phyloP scores from a whole-genome alignment of 805 yeast genomes.

The Huiozyma naganishii region DNA sequence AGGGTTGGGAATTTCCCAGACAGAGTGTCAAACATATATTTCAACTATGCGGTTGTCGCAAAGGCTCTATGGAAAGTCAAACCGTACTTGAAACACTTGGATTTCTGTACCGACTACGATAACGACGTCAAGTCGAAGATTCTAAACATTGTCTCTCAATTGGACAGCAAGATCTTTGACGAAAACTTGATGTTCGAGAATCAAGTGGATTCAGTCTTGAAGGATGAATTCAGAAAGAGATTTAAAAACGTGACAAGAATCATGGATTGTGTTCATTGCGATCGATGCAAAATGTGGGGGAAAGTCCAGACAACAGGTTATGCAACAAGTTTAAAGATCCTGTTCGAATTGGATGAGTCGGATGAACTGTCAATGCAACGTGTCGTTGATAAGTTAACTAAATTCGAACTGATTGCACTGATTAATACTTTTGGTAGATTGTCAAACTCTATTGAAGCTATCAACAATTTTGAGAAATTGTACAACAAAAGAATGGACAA shows the following conservation, averaged over 20 bases:
- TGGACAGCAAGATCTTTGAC: constrained; percentile 34
- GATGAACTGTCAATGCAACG: constrained; percentile 34
- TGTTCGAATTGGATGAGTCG: constrained; percentile 59
- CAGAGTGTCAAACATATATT: constrained; percentile 77
- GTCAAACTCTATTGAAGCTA: constrained; percentile 71
- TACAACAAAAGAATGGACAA: constrained; percentile 30
- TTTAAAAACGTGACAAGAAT: constrained; percentile 84
- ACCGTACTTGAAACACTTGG: constrained; percentile 40
- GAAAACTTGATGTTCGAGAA: constrained; percentile 42
- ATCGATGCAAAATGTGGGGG: constrained; percentile 96
- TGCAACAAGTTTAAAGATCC: constrained; percentile 87
- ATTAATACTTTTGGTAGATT: constrained; percentile 88
- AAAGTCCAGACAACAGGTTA: constrained; percentile 95
- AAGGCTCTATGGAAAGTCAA: constrained; percentile 67
- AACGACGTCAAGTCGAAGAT: constrained; percentile 36
- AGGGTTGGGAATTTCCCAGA: constrained; percentile 88
- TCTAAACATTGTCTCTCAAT: constrained; percentile 29
- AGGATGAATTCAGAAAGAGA: constrained; percentile 75
- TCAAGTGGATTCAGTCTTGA: constrained; percentile 39
- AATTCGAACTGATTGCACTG: constrained; percentile 81
- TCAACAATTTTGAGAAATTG: constrained; percentile 55
- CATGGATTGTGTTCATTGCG: constrained; percentile 99
- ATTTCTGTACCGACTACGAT: constrained; percentile 39
- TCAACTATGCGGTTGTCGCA: constrained; percentile 81
- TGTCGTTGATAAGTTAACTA: constrained; percentile 49